These are phyloP conservation scores for Raddia guianensis DNA, from an alignment of 176 grass and related monocot genomes.

Conservation along the genomic window DNA sequence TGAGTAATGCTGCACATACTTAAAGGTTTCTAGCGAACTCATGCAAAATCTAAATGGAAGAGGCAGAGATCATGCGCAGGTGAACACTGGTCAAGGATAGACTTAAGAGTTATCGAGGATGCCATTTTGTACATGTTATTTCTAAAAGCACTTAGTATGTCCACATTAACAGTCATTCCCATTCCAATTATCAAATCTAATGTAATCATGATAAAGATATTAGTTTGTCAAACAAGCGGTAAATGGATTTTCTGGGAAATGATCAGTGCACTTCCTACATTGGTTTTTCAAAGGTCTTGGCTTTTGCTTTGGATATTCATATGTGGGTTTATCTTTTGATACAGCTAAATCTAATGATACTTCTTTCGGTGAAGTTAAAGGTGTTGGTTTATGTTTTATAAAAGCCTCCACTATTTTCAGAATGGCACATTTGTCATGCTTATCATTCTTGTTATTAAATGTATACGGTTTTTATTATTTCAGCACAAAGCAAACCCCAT, in stretches of 20 bases:
- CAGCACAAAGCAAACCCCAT: too few species aligned
- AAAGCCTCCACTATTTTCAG: too few species aligned
- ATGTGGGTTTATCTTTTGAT: too few species aligned
- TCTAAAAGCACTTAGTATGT: not conserved
- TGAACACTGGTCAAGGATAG: conserved; percentile 7
- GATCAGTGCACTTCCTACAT: not conserved
- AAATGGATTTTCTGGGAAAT: conserved; percentile 8
- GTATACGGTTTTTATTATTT: too few species aligned
- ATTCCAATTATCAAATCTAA: conserved; percentile 13
- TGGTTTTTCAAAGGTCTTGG: too few species aligned
- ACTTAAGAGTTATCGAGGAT: not conserved
- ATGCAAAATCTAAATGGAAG: conserved; percentile 9
- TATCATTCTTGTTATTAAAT: too few species aligned
- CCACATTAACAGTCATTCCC: not conserved
- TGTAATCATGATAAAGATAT: not conserved
- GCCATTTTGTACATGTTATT: not conserved
- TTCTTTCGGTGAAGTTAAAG: too few species aligned
- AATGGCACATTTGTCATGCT: too few species aligned
- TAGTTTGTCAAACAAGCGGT: not conserved
- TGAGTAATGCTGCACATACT: conserved; percentile 23
- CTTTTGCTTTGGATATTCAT: too few species aligned
- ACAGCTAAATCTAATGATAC: too few species aligned
- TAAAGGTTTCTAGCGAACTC: not conserved
- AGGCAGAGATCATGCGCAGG: not conserved
- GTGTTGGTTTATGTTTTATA: too few species aligned